A percentile compares a stretch with the other conserved stretches of the same genome.
phyloP scores from a whole-genome alignment of 108 stramenopile species.

The Fragilariopsis cylindrus region DNA sequence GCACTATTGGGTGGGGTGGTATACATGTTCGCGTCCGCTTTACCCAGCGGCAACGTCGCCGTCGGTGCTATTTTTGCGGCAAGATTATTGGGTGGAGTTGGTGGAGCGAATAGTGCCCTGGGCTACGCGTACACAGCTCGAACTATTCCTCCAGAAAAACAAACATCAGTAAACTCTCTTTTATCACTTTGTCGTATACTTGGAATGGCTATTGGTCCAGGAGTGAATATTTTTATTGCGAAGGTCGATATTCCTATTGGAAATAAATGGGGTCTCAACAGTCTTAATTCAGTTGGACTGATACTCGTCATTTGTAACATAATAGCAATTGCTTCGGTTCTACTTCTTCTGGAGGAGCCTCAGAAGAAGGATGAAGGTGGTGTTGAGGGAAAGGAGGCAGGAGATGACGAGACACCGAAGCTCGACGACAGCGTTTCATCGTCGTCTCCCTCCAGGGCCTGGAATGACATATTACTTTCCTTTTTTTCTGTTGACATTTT shows the following conservation, averaged over 20 bases:
- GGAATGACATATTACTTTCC: constrained; percentile 21
- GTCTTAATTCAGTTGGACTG: constrained; percentile 70
- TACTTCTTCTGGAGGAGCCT: constrained; percentile 63
- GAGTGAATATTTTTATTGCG: constrained; percentile 51
- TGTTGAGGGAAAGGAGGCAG: not conserved
- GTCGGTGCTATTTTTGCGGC: constrained; percentile 50
- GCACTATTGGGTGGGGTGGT: constrained; percentile 58
- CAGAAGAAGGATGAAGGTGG: constrained; percentile 1
- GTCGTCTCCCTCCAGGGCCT: not conserved
- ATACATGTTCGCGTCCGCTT: constrained; percentile 50
- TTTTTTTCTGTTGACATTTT: constrained; percentile 36
- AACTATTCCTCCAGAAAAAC: constrained; percentile 49
- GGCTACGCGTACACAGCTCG: constrained; percentile 71
- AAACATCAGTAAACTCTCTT: constrained; percentile 52
- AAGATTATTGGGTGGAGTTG: constrained; percentile 63
- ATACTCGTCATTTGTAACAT: constrained; percentile 53
- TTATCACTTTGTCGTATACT: constrained; percentile 59
- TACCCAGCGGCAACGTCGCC: constrained; percentile 22
- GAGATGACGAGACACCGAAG: not conserved
- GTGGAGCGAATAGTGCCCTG: constrained; percentile 64
- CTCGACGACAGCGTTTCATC: not conserved
- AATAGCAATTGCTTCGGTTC: constrained; percentile 32
- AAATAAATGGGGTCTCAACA: constrained; percentile 19
- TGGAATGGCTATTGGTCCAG: constrained; percentile 71
- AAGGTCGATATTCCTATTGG: constrained; percentile 36